A percentile compares a stretch with the other conserved stretches of the same genome.
Conservation (phyloP, 345 rosid genomes). For the Pelargonium nanum region DNA sequence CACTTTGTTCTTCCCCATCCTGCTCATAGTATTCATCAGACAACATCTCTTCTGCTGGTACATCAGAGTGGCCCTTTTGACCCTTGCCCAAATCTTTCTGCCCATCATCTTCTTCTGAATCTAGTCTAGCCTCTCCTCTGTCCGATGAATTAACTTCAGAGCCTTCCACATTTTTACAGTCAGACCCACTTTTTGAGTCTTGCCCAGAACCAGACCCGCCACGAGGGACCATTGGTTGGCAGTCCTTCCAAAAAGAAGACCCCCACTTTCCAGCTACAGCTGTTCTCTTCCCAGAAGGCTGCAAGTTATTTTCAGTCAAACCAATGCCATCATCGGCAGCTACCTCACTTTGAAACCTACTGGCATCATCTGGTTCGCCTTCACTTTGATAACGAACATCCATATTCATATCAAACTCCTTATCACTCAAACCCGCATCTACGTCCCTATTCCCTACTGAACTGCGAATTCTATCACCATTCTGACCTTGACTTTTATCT, state of each 20-base stretch:
- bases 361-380: slow-evolving; percentile 48
- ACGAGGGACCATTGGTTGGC: slow-evolving; percentile 65
- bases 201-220: slow-evolving; percentile 63
- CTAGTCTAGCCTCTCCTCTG: slow-evolving; percentile 39
- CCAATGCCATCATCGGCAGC: slow-evolving; percentile 23
- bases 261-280: slow-evolving; percentile 82
- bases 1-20: slow-evolving; percentile 94
- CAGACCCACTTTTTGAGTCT: slow-evolving; percentile 48
- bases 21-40: slow-evolving; percentile 99
- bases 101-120: slow-evolving; percentile 62
- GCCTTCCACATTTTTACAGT: slow-evolving; percentile 37
- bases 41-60: slow-evolving; percentile 96
- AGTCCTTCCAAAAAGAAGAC: slow-evolving; percentile 92
- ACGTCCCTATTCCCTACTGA: slow-evolving; percentile 39
- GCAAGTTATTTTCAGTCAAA: slow-evolving; percentile 32
- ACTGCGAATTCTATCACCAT: slow-evolving; percentile 27
- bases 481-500: slow-evolving; percentile 46
- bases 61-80: slow-evolving; percentile 63
- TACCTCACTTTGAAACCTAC: slow-evolving; percentile 35
- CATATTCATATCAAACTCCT: slow-evolving; percentile 73
- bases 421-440: slow-evolving; percentile 36
- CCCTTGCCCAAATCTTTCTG: slow-evolving; percentile 40
- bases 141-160: slow-evolving; percentile 52
- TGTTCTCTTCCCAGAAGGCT: slow-evolving; percentile 59
- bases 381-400: slow-evolving; percentile 62